Evolutionary conservation across 352 stramenopile species (phyloP).

Genomic region (Saprolegnia parasitica): DNA sequence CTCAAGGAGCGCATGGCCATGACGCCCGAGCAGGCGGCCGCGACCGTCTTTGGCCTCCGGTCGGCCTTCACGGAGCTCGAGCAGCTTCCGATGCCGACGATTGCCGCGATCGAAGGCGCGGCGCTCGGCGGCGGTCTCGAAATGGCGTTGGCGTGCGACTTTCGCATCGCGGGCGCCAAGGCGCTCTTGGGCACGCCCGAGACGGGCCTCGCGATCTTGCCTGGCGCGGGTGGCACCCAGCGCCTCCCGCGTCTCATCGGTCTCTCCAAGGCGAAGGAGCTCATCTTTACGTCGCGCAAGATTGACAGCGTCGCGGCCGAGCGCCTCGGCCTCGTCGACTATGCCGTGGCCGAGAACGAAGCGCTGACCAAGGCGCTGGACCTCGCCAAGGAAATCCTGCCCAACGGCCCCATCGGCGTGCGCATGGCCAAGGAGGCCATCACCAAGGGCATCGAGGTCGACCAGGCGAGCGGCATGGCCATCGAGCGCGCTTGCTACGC

Average conservation of each 20-base stretch:
- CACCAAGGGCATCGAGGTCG: constrained; percentile 75
- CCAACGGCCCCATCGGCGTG: constrained; percentile 88
- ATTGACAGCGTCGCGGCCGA: constrained; percentile 68
- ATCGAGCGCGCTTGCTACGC: constrained; percentile 91
- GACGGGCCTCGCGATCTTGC: constrained; percentile 90
- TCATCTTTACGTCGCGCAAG: constrained; percentile 91
- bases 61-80: constrained; percentile 81
- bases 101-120: constrained; percentile 88
- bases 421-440: constrained; percentile 90
- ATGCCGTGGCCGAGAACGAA: constrained; percentile 64
- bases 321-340: constrained; percentile 86
- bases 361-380: constrained; percentile 72
- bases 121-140: constrained; percentile 90
- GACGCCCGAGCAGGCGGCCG: constrained; percentile 69
- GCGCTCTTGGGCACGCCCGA: constrained; percentile 87
- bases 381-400: constrained; percentile 85
- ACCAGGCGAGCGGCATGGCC: constrained; percentile 79
- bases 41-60: constrained; percentile 68
- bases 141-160: constrained; percentile 89
- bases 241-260: constrained; percentile 88
- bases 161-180: constrained; percentile 84
- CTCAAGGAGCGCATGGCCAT: constrained; percentile 88
- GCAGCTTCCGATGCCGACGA: constrained; percentile 88
- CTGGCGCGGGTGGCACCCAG: constrained; percentile 90
- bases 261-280: constrained; percentile 89